Evolutionary conservation across 176 grass and related monocot species (phyloP), one percentile per base, ranked within the genome.

Genomic region (Metroxylon sagu): DNA sequence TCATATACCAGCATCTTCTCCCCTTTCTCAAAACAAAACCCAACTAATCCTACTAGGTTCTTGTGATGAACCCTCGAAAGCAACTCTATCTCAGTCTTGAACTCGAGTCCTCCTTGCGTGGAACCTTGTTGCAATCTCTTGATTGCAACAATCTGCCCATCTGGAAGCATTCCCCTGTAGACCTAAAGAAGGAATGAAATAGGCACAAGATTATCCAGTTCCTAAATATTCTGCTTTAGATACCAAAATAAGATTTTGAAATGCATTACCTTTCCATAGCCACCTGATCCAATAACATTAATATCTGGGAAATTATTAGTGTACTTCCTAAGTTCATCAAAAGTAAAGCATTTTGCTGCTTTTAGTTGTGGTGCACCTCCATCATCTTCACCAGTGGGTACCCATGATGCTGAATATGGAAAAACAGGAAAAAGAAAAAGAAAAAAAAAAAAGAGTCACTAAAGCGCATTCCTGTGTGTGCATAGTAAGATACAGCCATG

Each of bases 31-130:
- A 88, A 91, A 75, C 87, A 91, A 77, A 97, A 97, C 49, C 92
- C 87, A 4, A 97, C 84, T 16, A 91, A 78, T 60, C 67, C 71
- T 30, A 97, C 87, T 51, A 97, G 71, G 50, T 97, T 97, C 58
- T 79, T 91, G 76, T 91, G 92, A 71, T 97, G 92, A 25, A 97
- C 92, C 19, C 87, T 78, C 0, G 87, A 88, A 65, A 97, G 81
- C 18, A 97, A 72, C 71, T 97, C 87, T 19, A 97, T 90, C 84
- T 97, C 92, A 56, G 83, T 91, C 64, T 91, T 91, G 83, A 97
- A 91, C 59, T 97, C 92, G 54, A 82, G 75, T 23, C 81, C 80
- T 25, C 87, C 92, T 72, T 97, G 92, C 65, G 60, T 80, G 18
- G 92, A 91, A 69, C 87, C 83, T 79, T 85, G 65, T 18, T 83